These are phyloP conservation scores for Arabidopsis suecica DNA, from an alignment of 345 rosid genomes.

Conservation along the genomic window DNA sequence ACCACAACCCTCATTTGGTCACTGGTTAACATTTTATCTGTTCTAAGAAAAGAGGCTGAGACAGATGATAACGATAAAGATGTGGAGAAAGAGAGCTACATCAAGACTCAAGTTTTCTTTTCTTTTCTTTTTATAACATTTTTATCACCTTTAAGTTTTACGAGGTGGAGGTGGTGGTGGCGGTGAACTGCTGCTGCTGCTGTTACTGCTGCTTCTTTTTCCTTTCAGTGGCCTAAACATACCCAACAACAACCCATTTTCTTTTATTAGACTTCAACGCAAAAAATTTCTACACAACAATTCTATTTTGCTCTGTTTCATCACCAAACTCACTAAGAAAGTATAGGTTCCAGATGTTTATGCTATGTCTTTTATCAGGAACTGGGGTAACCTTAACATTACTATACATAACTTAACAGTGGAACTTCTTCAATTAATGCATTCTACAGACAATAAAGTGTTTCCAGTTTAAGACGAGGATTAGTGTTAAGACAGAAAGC, in stretches of 20 bases:
- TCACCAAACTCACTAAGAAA: background rate
- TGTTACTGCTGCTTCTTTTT: conserved; percentile 79
- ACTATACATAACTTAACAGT: background rate
- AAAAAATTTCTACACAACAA: background rate
- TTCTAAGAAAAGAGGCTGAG: conserved; percentile 3
- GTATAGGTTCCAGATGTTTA: background rate
- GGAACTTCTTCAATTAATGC: background rate
- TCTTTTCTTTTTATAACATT: background rate
- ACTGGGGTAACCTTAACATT: background rate
- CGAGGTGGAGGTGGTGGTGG: conserved; percentile 85
- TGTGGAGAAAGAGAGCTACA: background rate
- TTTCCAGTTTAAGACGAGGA: conserved; percentile 14
- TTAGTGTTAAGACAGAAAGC: background rate
- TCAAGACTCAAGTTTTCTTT: background rate
- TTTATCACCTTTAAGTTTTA: conserved; percentile 44
- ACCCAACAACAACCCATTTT: background rate
- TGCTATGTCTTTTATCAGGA: background rate
- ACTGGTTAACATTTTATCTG: conserved; percentile 1
- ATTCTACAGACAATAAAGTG: background rate
- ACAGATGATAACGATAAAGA: conserved; percentile 1
- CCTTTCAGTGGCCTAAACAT: conserved; percentile 80
- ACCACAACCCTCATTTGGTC: conserved; percentile 36
- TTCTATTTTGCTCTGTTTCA: background rate
- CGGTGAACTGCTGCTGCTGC: conserved; percentile 88
- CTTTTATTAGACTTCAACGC: background rate